Evolutionary conservation across 768 basidiomycete species (phyloP).

Genomic region (Tricholoma hemisulphureum): DNA sequence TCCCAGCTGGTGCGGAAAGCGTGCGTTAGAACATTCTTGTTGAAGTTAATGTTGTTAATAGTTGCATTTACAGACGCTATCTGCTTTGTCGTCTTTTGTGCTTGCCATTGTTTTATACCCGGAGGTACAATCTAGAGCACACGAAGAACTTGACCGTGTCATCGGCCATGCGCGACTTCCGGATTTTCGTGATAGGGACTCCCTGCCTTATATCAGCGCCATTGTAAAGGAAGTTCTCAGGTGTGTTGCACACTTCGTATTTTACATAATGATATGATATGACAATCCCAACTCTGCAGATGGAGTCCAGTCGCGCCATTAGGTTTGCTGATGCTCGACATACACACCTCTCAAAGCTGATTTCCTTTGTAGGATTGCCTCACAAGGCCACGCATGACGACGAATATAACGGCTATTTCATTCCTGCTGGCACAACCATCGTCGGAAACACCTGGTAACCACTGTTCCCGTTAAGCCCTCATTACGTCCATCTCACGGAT

Average conservation of each 20-base stretch:
- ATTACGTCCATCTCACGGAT: neutral
- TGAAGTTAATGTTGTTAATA: neutral
- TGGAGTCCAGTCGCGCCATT: slow-evolving; percentile 33
- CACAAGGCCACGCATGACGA: slow-evolving; percentile 42
- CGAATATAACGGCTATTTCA: slow-evolving; percentile 41
- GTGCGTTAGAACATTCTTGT: slow-evolving; percentile 23
- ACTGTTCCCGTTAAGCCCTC: neutral
- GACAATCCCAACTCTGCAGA: slow-evolving; percentile 13
- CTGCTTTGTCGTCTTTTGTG: slow-evolving; percentile 34
- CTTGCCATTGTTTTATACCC: slow-evolving; percentile 37
- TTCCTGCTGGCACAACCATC: slow-evolving; percentile 45
- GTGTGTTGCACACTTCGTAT: slow-evolving; percentile 11
- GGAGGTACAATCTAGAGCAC: slow-evolving; percentile 31
- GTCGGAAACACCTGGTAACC: slow-evolving; percentile 42
- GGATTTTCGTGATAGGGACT: slow-evolving; percentile 25
- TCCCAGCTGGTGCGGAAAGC: slow-evolving; percentile 42
- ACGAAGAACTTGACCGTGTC: slow-evolving; percentile 31
- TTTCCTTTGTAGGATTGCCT: slow-evolving; percentile 26
- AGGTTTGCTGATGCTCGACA: slow-evolving; percentile 14
- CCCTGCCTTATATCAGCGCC: slow-evolving; percentile 43
- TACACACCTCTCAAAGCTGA: neutral
- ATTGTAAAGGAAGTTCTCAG: slow-evolving; percentile 39
- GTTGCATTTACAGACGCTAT: slow-evolving; percentile 25
- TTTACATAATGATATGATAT: neutral
- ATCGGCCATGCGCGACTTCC: slow-evolving; percentile 29